A percentile compares a stretch with the other conserved stretches of the same genome.
Evolutionary conservation across 2,329 filamentous ascomycete genomes (phyloP).

Genomic region (Trichoderma koningii): DNA sequence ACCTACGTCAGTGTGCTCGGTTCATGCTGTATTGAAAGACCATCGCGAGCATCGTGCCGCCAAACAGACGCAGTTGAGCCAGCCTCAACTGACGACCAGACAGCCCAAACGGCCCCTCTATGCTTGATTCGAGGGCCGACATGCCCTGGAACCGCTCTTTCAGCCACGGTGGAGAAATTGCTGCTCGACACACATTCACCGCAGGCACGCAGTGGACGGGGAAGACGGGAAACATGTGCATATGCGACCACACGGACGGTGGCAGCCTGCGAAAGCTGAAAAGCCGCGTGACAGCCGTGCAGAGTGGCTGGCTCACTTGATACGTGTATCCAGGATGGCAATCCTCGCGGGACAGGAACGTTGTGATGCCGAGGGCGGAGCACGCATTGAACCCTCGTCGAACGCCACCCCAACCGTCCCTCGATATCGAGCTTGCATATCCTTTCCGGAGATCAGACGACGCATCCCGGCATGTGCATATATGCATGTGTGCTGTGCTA

Average conservation of each 20-base stretch:
- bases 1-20: not conserved
- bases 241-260: constrained; percentile 11
- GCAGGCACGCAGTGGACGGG: constrained; percentile 4
- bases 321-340: constrained; percentile 4
- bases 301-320: constrained; percentile 19
- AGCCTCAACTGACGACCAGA: not conserved
- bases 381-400: not conserved
- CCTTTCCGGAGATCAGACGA: not conserved
- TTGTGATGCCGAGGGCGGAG: not conserved
- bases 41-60: not conserved
- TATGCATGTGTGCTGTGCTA: not conserved
- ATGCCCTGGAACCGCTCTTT: not conserved
- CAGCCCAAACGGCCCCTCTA: not conserved
- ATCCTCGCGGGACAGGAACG: not conserved
- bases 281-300: constrained; percentile 1
- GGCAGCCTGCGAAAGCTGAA: constrained; percentile 18
- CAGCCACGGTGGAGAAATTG: constrained; percentile 14
- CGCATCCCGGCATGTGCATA: not conserved
- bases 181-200: constrained; percentile 2
- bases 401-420: too few species aligned
- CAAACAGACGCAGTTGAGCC: not conserved
- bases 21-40: not conserved
- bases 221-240: not conserved
- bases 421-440: not conserved
- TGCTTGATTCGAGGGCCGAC: not conserved